Evolutionary conservation across 2,329 filamentous ascomycete genomes (phyloP).

Genomic region (Colletotrichum orbiculare): DNA sequence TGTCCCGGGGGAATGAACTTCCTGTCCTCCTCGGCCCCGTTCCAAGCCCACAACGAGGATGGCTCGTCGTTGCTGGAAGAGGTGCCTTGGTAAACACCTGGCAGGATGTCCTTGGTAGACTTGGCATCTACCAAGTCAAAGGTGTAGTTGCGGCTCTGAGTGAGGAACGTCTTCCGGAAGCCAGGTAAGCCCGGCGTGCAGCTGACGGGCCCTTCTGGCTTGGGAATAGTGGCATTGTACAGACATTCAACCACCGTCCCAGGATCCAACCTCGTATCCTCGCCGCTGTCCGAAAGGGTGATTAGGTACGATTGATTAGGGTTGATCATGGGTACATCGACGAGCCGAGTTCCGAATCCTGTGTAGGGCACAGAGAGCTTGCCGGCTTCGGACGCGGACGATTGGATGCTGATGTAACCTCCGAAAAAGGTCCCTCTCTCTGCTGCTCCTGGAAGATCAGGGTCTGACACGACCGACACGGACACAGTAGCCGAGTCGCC

Average conservation of each 20-base stretch:
- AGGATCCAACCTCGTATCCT: neutral
- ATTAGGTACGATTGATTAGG: neutral
- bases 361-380: conserved; percentile 1
- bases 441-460: neutral
- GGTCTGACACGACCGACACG: neutral
- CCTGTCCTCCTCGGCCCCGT: conserved; percentile 7
- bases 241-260: neutral
- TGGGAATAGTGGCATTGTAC: neutral
- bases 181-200: neutral
- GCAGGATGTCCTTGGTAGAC: neutral
- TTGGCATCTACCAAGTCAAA: neutral
- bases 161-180: neutral
- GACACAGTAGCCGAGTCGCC: neutral
- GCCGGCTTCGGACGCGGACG: neutral
- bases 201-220: neutral
- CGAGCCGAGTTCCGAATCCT: neutral
- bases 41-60: conserved; percentile 8
- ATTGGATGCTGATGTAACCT: neutral
- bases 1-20: neutral
- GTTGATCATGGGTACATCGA: neutral
- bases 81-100: neutral
- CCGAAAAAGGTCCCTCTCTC: neutral
- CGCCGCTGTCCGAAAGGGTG: neutral
- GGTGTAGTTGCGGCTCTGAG: neutral
- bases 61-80: neutral